These are phyloP conservation scores for Syzygium grande DNA, from an alignment of 345 rosid species.

Conservation along the genomic window DNA sequence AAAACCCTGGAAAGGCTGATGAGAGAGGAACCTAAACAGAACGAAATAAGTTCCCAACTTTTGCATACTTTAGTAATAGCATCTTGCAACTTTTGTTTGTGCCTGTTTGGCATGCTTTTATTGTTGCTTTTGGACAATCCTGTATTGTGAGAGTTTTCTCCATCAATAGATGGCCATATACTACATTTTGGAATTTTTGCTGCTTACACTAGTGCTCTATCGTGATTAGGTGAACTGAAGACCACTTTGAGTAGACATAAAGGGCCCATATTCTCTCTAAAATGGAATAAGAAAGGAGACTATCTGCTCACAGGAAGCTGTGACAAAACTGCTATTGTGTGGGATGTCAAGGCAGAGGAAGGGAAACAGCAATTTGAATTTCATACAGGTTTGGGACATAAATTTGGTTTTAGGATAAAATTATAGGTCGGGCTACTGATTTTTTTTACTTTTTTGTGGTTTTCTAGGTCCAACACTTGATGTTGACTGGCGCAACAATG, in stretches of 20 bases:
- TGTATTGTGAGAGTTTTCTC: background rate
- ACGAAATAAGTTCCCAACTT: background rate
- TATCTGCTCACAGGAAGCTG: slow-evolving; percentile 97
- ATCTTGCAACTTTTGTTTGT: background rate
- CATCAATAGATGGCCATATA: background rate
- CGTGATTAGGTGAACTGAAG: slow-evolving; percentile 61
- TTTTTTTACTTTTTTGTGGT: slow-evolving; percentile 1
- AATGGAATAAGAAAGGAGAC: slow-evolving; percentile 99
- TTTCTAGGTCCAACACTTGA: slow-evolving; percentile 90
- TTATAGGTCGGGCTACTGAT: background rate
- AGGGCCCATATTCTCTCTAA: slow-evolving; percentile 96
- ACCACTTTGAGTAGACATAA: slow-evolving; percentile 86
- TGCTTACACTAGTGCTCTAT: background rate
- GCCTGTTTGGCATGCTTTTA: background rate
- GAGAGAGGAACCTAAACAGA: background rate
- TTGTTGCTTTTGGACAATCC: background rate
- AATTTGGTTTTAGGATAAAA: background rate
- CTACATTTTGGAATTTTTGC: background rate
- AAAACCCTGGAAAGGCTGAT: background rate
- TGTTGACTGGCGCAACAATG: slow-evolving; percentile 98
- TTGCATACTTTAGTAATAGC: background rate
- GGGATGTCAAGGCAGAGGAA: slow-evolving; percentile 96
- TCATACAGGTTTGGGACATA: slow-evolving; percentile 50
- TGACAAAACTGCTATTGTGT: slow-evolving; percentile 94
- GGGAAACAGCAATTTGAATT: slow-evolving; percentile 94